phyloP scores from a whole-genome alignment of 2,329 filamentous ascomycete species.

The Epichloe elymi region DNA sequence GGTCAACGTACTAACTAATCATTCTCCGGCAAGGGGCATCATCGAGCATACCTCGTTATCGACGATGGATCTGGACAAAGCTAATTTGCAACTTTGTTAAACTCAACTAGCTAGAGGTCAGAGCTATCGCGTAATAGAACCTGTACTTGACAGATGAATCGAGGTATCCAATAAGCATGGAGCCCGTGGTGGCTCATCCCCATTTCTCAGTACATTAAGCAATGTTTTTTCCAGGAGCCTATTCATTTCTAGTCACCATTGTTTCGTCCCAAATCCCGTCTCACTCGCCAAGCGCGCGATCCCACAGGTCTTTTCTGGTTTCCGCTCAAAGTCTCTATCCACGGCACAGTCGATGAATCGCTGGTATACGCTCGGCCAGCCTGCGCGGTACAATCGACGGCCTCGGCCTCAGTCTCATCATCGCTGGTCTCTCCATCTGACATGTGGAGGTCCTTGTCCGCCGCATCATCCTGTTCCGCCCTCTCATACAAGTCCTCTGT shows the following conservation, averaged over 20 bases:
- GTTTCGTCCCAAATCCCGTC: conserved; percentile 44
- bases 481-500: conserved; percentile 44
- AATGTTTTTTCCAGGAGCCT: no score
- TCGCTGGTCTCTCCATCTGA: conserved; percentile 23
- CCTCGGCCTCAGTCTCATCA: conserved; percentile 10
- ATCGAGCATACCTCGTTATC: no score
- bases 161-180: no score
- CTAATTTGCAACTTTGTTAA: no score
- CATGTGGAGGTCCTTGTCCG: conserved; percentile 16
- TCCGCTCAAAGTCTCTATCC: conserved; percentile 45
- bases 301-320: conserved; percentile 43
- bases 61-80: no score
- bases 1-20: no score
- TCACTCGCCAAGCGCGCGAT: conserved; percentile 49
- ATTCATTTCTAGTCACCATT: conserved; percentile 10
- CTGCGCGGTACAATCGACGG: conserved; percentile 10
- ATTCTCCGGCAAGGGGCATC: no score
- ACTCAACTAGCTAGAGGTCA: no score
- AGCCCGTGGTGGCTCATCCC: no score
- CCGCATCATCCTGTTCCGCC: conserved; percentile 18
- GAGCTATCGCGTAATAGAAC: no score
- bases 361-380: conserved; percentile 6
- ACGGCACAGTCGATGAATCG: conserved; percentile 30
- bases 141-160: no score
- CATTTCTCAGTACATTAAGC: no score